Evolutionary conservation across 495 filamentous ascomycete genomes (phyloP).

Genomic region (Neurospora terricola): DNA sequence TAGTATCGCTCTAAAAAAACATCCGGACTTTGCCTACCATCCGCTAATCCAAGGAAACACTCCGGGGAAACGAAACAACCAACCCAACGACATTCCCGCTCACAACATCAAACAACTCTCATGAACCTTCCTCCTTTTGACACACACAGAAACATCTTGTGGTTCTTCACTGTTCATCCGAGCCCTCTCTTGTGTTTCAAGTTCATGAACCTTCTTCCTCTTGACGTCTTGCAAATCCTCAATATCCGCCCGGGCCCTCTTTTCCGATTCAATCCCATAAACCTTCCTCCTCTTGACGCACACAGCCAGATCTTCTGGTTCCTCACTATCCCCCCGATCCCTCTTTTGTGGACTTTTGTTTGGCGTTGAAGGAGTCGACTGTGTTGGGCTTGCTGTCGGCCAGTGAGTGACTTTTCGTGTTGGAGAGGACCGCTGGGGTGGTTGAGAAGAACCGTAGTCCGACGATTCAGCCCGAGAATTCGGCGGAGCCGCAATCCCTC

Average conservation of each 20-base stretch:
- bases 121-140: neutral
- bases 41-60: neutral
- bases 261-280: neutral
- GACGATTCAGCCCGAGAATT: neutral
- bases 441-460: no score
- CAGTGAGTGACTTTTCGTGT: constrained; percentile 35
- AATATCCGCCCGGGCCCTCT: neutral
- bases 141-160: no score
- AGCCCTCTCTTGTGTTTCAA: no score
- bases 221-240: neutral
- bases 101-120: neutral
- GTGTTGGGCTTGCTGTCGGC: constrained; percentile 64
- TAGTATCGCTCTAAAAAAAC: neutral
- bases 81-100: neutral
- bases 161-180: no score
- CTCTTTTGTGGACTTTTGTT: constrained; percentile 45
- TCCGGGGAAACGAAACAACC: neutral
- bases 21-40: neutral
- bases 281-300: neutral
- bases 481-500: neutral
- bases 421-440: no score
- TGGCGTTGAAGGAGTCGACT: constrained; percentile 62
- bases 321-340: neutral
- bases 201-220: neutral
- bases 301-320: neutral